Conservation (phyloP, 2,329 filamentous ascomycete species). For the Elsinoe necatrix region DNA sequence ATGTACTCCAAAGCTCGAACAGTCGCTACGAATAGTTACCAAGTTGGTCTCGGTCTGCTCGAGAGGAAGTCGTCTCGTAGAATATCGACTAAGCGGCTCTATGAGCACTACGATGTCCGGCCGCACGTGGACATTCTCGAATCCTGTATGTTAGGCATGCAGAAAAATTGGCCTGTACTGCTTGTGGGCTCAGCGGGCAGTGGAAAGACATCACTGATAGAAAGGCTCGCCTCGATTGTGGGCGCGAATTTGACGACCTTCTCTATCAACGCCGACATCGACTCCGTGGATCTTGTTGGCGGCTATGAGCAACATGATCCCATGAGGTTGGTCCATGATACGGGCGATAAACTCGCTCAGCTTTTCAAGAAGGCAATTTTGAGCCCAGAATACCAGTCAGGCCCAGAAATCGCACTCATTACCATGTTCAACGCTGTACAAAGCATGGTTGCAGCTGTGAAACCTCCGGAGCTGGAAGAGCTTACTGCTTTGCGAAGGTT, state of each 20-base stretch:
- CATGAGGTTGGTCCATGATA: slow-evolving; percentile 59
- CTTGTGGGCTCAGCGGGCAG: slow-evolving; percentile 76
- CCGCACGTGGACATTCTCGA: slow-evolving; percentile 64
- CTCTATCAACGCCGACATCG: slow-evolving; percentile 86
- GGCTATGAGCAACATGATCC: slow-evolving; percentile 93
- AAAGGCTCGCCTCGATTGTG: slow-evolving; percentile 68
- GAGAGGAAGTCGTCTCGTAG: slow-evolving; percentile 41
- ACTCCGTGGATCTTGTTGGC: slow-evolving; percentile 94
- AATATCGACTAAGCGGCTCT: background rate
- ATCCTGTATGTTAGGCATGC: slow-evolving; percentile 76
- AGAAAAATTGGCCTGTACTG: slow-evolving; percentile 81
- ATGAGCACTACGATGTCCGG: slow-evolving; percentile 23
- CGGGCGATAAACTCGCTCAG: slow-evolving; percentile 34
- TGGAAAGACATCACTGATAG: slow-evolving; percentile 75
- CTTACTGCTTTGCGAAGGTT: too few species aligned
- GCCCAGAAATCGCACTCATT: too few species aligned
- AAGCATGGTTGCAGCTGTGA: too few species aligned
- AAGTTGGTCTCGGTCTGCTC: slow-evolving; percentile 71
- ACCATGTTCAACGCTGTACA: too few species aligned
- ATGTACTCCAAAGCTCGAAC: slow-evolving; percentile 60
- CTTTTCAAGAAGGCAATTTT: background rate
- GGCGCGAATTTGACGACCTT: slow-evolving; percentile 74
- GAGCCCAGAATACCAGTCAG: too few species aligned
- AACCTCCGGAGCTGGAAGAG: too few species aligned
- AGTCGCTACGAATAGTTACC: slow-evolving; percentile 55